Evolutionary conservation across 2,329 filamentous ascomycete genomes (phyloP).

Genomic region (Myriosclerotinia duriaeana): DNA sequence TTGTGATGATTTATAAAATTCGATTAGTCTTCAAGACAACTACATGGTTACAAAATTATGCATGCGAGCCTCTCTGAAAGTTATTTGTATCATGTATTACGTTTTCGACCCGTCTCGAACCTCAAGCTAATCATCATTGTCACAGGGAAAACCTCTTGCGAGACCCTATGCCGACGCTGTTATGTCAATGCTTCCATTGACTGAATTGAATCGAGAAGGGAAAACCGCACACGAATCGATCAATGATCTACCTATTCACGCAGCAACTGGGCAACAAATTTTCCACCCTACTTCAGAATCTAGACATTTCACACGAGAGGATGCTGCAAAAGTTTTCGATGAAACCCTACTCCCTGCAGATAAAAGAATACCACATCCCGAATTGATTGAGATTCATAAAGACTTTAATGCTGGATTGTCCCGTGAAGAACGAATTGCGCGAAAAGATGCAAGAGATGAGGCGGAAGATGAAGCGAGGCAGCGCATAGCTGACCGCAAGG

Average conservation of each 20-base stretch:
- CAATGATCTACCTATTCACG: constrained; percentile 65
- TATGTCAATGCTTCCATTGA: constrained; percentile 75
- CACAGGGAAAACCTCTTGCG: constrained; percentile 73
- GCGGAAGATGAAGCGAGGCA: constrained; percentile 48
- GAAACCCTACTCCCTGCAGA: constrained; percentile 60
- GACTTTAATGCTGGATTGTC: constrained; percentile 46
- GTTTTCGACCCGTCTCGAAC: constrained; percentile 25
- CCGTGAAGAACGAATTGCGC: constrained; percentile 32
- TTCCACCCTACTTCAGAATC: constrained; percentile 65
- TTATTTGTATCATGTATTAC: constrained; percentile 27
- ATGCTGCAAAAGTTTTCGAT: constrained; percentile 65
- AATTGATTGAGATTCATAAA: constrained; percentile 58
- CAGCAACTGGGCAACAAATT: constrained; percentile 61
- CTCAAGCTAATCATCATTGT: constrained; percentile 28
- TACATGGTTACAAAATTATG: constrained; percentile 81
- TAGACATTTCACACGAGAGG: constrained; percentile 60
- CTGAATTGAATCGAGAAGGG: constrained; percentile 56
- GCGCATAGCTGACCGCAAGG: constrained; percentile 41
- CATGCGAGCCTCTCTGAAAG: constrained; percentile 74
- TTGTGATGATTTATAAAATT: constrained; percentile 71
- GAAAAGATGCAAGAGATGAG: constrained; percentile 40
- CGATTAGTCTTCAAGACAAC: constrained; percentile 99
- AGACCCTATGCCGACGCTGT: constrained; percentile 75
- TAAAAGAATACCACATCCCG: constrained; percentile 59
- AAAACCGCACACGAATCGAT: constrained; percentile 58